Base-by-base conservation (phyloP, 1,139 yeast species). In the Petasospora rhodanensis region DNA sequence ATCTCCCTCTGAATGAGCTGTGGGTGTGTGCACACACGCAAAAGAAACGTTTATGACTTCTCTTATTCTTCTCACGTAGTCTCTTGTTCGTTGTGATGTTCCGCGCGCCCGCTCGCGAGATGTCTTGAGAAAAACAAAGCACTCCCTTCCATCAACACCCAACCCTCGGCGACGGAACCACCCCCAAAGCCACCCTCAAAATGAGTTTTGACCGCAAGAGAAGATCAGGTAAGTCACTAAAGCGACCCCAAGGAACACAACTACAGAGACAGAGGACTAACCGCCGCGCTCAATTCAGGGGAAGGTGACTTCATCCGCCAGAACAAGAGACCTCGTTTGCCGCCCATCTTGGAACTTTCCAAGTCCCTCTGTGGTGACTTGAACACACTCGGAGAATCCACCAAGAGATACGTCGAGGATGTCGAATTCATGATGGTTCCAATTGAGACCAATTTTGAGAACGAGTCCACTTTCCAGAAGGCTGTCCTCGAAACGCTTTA, bases 401-500 rank as follows among this genome's bases (percentile, higher is more conserved):
- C 71, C 13, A 72, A 73, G 50, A 59, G 61, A 40, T 78, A 77
- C 39, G 68, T 73, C 21, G 82, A 76, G 44, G 87, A 79, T 55
- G 72, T 84, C 28, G 74, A 81, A 32, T 76, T 77, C 54, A 76
- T 70, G 55, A 71, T 76, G 42, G 76, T 66, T 41, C 89, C 81
- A 12, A 77, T 77, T 25, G 76, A 76, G 28, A 77, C 76, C 22
- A 87, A 79, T 48, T 76, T 79, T 46, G 86, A 76, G 45, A 72
- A 70, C 40, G 82, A 79, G 38, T 80, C 76, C 42, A 70, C 69
- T 36, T 72, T 80, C 42, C 69, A 86, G 40, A 63, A 61, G 31
- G 74, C 80, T 13, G 65, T 82, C 15, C 64, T 81, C 48, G 68
- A 70, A 33, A 82, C 87, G 1, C 58, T 86, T 20, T 69, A 70